Evolutionary conservation across 2,329 filamentous ascomycete genomes (phyloP).

Genomic region (Colletotrichum falcatum): DNA sequence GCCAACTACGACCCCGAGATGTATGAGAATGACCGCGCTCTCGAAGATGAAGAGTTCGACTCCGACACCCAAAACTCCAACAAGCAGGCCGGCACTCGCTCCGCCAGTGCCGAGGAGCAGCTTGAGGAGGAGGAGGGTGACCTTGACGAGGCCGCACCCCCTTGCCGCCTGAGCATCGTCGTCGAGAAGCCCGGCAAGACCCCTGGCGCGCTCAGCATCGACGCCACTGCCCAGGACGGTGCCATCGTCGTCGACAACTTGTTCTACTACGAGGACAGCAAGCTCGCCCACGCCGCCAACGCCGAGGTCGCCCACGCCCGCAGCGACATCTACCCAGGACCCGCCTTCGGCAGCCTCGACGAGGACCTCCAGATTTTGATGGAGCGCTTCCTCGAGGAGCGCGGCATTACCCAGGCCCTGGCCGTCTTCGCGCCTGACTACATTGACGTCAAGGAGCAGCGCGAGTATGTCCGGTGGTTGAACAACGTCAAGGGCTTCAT

Average conservation of each 20-base stretch:
- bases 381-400: constrained; percentile 94
- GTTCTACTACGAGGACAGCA: constrained; percentile 84
- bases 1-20: constrained; percentile 73
- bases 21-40: constrained; percentile 66
- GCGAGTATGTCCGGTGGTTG: constrained; percentile 94
- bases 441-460: constrained; percentile 98
- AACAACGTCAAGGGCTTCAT: constrained; percentile 88
- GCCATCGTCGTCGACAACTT: constrained; percentile 90
- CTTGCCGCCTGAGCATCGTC: constrained; percentile 85
- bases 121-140: constrained; percentile 63
- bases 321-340: constrained; percentile 86
- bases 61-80: constrained; percentile 63
- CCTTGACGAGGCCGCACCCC: constrained; percentile 71
- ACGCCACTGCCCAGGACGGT: constrained; percentile 88
- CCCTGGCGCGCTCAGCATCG: constrained; percentile 83
- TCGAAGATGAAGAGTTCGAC: constrained; percentile 63
- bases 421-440: constrained; percentile 95
- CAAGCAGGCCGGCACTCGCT: constrained; percentile 65
- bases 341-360: constrained; percentile 93
- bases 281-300: constrained; percentile 79
- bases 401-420: constrained; percentile 87
- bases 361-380: constrained; percentile 94
- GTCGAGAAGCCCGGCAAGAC: constrained; percentile 85
- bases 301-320: constrained; percentile 83
- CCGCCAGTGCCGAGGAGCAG: constrained; percentile 66